These are phyloP conservation scores for Nicotiana otophora DNA, from an alignment of 257 asterid species.

Conservation along the genomic window DNA sequence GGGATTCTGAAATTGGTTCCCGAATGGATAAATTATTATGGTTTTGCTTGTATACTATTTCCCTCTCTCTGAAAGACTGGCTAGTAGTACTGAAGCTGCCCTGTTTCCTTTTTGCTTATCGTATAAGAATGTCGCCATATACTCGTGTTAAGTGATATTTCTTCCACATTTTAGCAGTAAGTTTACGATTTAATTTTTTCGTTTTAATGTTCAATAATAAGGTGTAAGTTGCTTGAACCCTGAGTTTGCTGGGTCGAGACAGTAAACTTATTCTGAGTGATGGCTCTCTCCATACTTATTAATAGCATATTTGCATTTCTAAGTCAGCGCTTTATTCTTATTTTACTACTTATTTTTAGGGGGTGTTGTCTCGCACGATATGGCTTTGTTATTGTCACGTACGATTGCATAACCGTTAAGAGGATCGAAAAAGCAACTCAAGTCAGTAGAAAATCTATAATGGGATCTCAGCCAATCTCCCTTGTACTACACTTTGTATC, in stretches of 20 bases:
- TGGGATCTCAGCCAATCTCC: neutral
- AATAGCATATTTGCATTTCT: neutral
- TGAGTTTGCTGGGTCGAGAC: constrained; percentile 19
- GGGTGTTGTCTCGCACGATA: neutral
- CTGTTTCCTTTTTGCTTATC: constrained; percentile 2
- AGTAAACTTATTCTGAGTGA: constrained; percentile 14
- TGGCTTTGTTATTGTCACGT: neutral
- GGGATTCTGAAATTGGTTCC: constrained; percentile 21
- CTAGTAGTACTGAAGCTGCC: neutral
- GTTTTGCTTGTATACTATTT: constrained; percentile 12
- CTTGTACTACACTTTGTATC: neutral
- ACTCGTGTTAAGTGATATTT: constrained; percentile 10
- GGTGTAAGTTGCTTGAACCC: constrained; percentile 23
- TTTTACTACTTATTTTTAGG: neutral
- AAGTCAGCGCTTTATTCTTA: neutral
- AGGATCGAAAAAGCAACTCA: neutral
- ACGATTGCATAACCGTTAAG: neutral
- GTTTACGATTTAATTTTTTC: neutral
- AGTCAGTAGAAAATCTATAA: too few species aligned
- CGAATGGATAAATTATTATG: constrained; percentile 11
- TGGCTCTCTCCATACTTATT: neutral
- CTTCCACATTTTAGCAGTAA: neutral
- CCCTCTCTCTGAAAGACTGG: constrained; percentile 12
- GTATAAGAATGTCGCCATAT: neutral
- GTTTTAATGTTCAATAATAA: constrained; percentile 14